Conservation (phyloP, 2,329 filamentous ascomycete species). For the Blastomyces parvus region DNA sequence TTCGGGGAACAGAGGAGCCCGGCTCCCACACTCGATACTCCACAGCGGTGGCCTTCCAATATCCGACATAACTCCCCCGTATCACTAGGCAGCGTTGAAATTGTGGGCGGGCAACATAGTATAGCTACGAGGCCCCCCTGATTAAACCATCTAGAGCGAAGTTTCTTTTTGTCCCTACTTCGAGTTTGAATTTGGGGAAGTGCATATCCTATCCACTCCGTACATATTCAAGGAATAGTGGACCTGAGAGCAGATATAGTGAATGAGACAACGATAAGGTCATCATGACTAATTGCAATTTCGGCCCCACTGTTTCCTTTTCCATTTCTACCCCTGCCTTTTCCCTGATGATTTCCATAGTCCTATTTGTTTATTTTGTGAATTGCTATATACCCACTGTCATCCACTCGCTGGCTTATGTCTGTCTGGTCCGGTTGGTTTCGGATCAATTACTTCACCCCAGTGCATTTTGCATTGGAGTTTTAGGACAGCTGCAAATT, state of each 20-base stretch:
- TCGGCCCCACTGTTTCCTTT: neutral
- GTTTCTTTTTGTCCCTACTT: neutral
- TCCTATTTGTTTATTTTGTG: neutral
- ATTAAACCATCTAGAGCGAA: neutral
- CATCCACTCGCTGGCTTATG: neutral
- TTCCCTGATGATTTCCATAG: neutral
- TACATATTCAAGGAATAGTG: neutral
- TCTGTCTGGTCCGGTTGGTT: neutral
- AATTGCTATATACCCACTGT: neutral
- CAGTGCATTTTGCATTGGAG: conserved; percentile 1
- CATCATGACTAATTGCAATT: neutral
- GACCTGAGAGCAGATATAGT: neutral
- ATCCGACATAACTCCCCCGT: neutral
- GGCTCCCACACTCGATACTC: neutral
- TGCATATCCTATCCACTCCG: neutral
- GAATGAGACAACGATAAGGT: neutral
- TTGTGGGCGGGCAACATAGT: neutral
- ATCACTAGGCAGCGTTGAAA: neutral
- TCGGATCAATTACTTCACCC: neutral
- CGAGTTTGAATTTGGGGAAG: neutral
- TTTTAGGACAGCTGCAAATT: neutral
- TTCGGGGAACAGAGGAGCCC: neutral
- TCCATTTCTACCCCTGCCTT: neutral
- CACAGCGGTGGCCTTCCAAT: neutral
- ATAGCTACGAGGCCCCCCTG: neutral